A percentile compares a stretch with the other conserved stretches of the same genome.
Evolutionary conservation across 1,284 basidiomycete species (phyloP).

Genomic region (Malassezia obtusa): DNA sequence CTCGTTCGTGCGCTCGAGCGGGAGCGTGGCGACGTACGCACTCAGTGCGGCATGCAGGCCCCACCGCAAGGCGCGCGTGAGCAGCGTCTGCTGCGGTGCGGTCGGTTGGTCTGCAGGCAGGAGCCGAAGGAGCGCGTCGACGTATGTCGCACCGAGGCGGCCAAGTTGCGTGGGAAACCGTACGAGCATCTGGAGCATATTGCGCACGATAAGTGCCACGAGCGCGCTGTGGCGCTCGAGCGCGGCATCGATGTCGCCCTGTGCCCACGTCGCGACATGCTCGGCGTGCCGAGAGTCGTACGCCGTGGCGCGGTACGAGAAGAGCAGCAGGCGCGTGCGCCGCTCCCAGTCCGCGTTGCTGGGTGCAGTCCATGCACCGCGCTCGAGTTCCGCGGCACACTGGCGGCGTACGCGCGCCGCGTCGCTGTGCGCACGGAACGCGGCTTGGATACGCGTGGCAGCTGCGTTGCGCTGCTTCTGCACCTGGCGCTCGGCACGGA

Average conservation of each 20-base stretch:
- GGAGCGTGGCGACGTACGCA: conserved; percentile 19
- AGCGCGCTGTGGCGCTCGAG: not conserved
- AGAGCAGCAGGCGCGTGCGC: conserved; percentile 3
- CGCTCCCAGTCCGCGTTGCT: not conserved
- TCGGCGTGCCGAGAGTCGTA: not conserved
- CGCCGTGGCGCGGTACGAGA: not conserved
- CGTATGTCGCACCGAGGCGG: not conserved
- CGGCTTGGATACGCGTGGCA: conserved; percentile 14
- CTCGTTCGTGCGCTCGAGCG: conserved; percentile 16
- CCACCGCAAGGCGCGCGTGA: conserved; percentile 4
- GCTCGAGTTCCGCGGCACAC: not conserved
- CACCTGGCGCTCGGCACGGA: not conserved
- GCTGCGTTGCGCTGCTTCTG: conserved; percentile 1
- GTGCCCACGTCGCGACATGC: not conserved
- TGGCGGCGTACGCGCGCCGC: not conserved
- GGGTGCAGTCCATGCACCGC: not conserved
- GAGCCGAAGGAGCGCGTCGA: not conserved
- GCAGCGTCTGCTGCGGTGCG: not conserved
- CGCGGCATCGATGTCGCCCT: not conserved
- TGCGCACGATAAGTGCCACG: not conserved
- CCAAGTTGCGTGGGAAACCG: not conserved
- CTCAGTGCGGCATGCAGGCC: conserved; percentile 21
- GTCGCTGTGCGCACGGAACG: conserved; percentile 1
- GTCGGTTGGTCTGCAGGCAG: not conserved
- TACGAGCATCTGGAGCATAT: not conserved